These are phyloP conservation scores for Xylaria hypoxylon DNA, from an alignment of 2,329 filamentous ascomycete genomes.

Conservation along the genomic window DNA sequence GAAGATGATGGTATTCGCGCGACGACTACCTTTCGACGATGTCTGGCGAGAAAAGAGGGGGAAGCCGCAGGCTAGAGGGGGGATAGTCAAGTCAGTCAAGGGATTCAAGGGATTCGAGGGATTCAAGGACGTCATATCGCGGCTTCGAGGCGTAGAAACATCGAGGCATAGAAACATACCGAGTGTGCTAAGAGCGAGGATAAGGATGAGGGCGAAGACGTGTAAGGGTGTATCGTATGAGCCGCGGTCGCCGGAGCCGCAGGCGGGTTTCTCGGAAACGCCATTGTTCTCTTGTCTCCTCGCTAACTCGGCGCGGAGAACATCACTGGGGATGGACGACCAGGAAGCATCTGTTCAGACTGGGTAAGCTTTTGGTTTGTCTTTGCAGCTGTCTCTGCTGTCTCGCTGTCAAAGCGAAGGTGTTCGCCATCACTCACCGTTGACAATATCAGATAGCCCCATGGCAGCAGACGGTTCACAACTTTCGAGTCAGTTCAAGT, in stretches of 20 bases:
- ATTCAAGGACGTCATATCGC: too few species aligned
- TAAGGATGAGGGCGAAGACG: conserved; percentile 74
- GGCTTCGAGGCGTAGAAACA: conserved; percentile 36
- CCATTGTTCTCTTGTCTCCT: conserved; percentile 56
- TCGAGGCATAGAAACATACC: conserved; percentile 54
- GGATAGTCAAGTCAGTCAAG: too few species aligned
- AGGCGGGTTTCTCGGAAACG: conserved; percentile 58
- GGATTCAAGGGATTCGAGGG: too few species aligned
- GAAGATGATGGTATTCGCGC: conserved; percentile 71
- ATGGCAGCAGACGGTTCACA: conserved; percentile 13
- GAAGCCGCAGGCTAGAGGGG: conserved; percentile 69
- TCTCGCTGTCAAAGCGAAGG: not conserved
- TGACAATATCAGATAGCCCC: conserved; percentile 18
- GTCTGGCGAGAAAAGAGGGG: conserved; percentile 72
- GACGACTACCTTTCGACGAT: conserved; percentile 61
- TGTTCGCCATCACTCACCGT: conserved; percentile 24
- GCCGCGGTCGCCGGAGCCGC: conserved; percentile 64
- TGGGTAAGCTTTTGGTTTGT: conserved; percentile 13
- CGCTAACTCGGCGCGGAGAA: conserved; percentile 65
- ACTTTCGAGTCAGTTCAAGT: not conserved
- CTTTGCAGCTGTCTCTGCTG: not conserved
- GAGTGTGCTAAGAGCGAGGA: conserved; percentile 70
- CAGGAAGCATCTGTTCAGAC: conserved; percentile 53
- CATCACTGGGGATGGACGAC: conserved; percentile 64
- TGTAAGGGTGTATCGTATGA: conserved; percentile 75